phyloP scores from a whole-genome alignment of 441 rosid species.

The Melastoma candidum region DNA sequence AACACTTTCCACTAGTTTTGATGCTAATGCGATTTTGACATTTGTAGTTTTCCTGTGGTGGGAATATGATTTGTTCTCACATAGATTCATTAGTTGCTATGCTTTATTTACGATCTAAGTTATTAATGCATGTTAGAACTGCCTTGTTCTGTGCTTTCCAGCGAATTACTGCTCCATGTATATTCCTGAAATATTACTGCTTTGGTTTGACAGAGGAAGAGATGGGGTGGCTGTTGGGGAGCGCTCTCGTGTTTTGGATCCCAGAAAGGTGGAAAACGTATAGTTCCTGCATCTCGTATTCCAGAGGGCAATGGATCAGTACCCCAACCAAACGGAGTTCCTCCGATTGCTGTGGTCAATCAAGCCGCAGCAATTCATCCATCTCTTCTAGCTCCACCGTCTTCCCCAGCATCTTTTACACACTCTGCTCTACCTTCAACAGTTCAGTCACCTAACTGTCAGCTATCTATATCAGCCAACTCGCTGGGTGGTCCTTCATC shows the following conservation, averaged over 20 bases:
- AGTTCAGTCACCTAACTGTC: slow-evolving; percentile 75
- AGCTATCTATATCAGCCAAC: slow-evolving; percentile 58
- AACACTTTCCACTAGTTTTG: no score
- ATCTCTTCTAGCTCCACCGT: slow-evolving; percentile 91
- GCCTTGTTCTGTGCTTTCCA: no score
- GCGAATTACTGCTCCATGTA: background rate
- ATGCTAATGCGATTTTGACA: no score
- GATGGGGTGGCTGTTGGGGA: slow-evolving; percentile 91
- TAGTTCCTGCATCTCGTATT: slow-evolving; percentile 82
- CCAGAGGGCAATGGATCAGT: slow-evolving; percentile 72
- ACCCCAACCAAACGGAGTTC: slow-evolving; percentile 63
- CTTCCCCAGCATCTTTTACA: slow-evolving; percentile 90
- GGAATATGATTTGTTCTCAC: no score
- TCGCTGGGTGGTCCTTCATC: slow-evolving; percentile 90
- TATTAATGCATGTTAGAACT: no score
- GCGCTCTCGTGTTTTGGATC: slow-evolving; percentile 75
- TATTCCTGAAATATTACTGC: slow-evolving; percentile 5
- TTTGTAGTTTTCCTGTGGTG: no score
- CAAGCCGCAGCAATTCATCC: slow-evolving; percentile 51
- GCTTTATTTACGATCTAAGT: no score
- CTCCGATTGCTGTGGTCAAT: slow-evolving; percentile 41
- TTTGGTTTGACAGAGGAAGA: slow-evolving; percentile 50
- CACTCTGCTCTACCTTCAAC: slow-evolving; percentile 89
- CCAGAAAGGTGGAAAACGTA: slow-evolving; percentile 87
- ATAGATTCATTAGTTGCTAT: no score